Conservation (phyloP, 176 grass and related monocot species). For the Aegilops longissima region DNA sequence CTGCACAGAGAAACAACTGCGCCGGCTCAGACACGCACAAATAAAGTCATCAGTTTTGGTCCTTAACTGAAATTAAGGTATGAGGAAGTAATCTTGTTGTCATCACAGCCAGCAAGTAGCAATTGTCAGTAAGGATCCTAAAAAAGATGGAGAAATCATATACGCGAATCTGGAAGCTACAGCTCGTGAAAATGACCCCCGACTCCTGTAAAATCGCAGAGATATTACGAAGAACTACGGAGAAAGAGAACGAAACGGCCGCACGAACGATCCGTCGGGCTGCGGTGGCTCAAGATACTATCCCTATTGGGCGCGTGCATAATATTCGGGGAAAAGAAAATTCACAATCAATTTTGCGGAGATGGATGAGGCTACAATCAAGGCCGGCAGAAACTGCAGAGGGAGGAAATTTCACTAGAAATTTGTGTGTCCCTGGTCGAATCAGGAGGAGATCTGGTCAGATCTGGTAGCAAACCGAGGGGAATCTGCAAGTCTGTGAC, state of each 20-base stretch:
- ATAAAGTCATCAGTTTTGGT: slow-evolving; percentile 64
- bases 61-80: slow-evolving; percentile 39
- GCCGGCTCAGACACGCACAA: slow-evolving; percentile 77
- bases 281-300: not conserved
- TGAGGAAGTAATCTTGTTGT: slow-evolving; percentile 31
- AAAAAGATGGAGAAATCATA: not conserved
- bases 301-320: not conserved
- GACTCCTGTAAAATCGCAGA: not conserved
- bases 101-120: slow-evolving; percentile 31
- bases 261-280: not conserved
- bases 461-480: not conserved
- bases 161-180: slow-evolving; percentile 14
- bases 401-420: not conserved
- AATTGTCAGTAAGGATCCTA: not conserved
- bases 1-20: not conserved
- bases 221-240: not conserved
- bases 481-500: no score
- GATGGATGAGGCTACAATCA: not conserved
- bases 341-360: not conserved
- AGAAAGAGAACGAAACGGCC: not conserved
- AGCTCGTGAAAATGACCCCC: not conserved
- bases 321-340: not conserved
- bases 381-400: not conserved
- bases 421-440: not conserved
- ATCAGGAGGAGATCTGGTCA: not conserved